phyloP scores from a whole-genome alignment of 177 flowering plant species.

The Vitis hybrid region DNA sequence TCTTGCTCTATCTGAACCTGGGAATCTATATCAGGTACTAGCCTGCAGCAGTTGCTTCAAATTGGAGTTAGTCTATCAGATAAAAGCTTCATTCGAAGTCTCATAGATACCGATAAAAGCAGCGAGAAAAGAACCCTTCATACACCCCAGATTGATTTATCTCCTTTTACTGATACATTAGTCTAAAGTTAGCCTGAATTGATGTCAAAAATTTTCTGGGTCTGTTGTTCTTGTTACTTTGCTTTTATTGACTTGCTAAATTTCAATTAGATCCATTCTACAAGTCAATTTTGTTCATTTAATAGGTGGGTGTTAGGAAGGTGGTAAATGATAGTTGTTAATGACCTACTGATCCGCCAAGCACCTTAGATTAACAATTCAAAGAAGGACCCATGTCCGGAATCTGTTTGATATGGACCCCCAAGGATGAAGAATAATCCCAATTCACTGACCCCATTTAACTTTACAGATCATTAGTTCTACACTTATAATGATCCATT shows the following conservation, averaged over 20 bases:
- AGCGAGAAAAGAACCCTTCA: too few species aligned
- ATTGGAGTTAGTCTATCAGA: neutral
- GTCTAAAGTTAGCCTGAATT: too few species aligned
- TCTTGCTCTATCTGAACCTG: constrained; percentile 68
- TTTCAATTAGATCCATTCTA: neutral
- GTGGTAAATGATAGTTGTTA: neutral
- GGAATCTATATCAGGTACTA: constrained; percentile 71
- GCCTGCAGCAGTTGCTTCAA: neutral
- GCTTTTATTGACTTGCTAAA: neutral
- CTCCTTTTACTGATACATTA: too few species aligned
- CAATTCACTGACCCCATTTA: too few species aligned
- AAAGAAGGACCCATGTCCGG: too few species aligned
- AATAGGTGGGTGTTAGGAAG: neutral
- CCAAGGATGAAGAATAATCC: too few species aligned
- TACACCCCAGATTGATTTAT: too few species aligned
- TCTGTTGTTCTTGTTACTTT: neutral
- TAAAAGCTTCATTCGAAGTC: neutral
- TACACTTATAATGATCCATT: too few species aligned
- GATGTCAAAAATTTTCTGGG: neutral
- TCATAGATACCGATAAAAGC: too few species aligned
- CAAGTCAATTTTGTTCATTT: neutral
- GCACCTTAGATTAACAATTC: neutral
- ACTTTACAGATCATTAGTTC: too few species aligned
- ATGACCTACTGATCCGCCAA: neutral
- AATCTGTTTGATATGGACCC: too few species aligned